Conservation (phyloP, 2,329 filamentous ascomycete genomes). For the Raffaelea arxii region DNA sequence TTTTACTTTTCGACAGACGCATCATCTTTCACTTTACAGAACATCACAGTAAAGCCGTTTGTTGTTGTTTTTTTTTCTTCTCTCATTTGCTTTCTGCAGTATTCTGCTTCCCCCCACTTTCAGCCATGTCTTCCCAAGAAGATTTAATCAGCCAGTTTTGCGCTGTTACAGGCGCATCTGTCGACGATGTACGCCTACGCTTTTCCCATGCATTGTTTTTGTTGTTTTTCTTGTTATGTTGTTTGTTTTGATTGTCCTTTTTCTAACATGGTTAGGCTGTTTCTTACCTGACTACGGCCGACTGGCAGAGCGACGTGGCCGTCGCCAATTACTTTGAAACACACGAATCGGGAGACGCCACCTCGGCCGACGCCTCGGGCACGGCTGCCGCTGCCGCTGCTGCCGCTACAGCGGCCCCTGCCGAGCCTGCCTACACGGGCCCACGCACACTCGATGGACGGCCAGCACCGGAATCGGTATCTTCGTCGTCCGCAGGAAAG, state of each 20-base stretch:
- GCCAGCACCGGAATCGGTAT: constrained; percentile 37
- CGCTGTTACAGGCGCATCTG: constrained; percentile 10
- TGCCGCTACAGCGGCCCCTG: constrained; percentile 19
- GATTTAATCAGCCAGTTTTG: constrained; percentile 12
- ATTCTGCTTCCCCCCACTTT: constrained; percentile 1
- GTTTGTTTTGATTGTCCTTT: constrained; percentile 4
- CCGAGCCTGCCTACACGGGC: constrained; percentile 42
- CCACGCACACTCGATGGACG: constrained; percentile 54
- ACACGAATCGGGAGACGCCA: constrained; percentile 38
- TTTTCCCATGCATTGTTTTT: no score
- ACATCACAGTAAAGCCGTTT: no score
- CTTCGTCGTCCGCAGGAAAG: constrained; percentile 23
- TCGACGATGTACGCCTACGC: not conserved
- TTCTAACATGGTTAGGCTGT: constrained; percentile 41
- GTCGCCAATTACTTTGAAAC: constrained; percentile 53
- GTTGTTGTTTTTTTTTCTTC: not conserved
- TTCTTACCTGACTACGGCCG: constrained; percentile 53
- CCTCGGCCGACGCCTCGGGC: constrained; percentile 26
- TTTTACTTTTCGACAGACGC: no score
- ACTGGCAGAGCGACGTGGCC: constrained; percentile 58
- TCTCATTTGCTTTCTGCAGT: not conserved
- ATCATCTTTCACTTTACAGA: no score
- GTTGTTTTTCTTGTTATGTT: no score
- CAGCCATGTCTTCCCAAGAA: constrained; percentile 8
- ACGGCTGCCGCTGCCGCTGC: constrained; percentile 31